Evolutionary conservation across 106 monocot species (phyloP), one percentile per base, ranked within the genome.

Genomic region (Dioscorea zingiberensis): DNA sequence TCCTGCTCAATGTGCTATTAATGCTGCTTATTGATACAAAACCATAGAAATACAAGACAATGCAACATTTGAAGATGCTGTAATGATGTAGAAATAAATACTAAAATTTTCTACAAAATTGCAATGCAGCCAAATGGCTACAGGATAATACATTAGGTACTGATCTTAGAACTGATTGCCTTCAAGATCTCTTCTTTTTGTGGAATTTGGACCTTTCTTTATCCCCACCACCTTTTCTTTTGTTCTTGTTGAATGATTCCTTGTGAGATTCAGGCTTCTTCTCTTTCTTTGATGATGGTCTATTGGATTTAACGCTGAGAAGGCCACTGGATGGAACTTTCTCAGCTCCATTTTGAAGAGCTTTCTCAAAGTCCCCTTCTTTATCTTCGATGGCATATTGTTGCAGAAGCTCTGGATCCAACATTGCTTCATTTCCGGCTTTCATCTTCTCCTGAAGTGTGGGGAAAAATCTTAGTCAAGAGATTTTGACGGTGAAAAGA

Each of bases 251-350:
- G 0, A 10, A 38, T 13, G 8, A 18, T 45, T 62, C 57, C 38
- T 63, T 62, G 15, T 30, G 44, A 21, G 49, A 79, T 29, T 57
- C 60, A 22, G 56, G 63, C 59, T 71, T 83, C 54, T 77, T 78
- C 1, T 17, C 4, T 25, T 69, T 76, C 18, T n/a, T n/a, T n/a
- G n/a, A n/a, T n/a, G n/a, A n/a, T n/a, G 58, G 46, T 16, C 45
- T 80, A 7, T 28, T 84, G 7, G 97, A 86, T 67, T 87, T 81
- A 26, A 98, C 67, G 65, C 97, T 98, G 21, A 98, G 14, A 25
- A 98, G 54, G n/a, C 91, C 88, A 58, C 86, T 86, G 18, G 68
- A 22, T 0, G 92, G 66, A 21, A 97, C 55, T 44, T 81, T 91
- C 6, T 19, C 65, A 16, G 71, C 62, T 28, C 72, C 81, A 60